A percentile compares a stretch with the other conserved stretches of the same genome.
Evolutionary conservation across 495 filamentous ascomycete genomes (phyloP).

Genomic region (Penicillium goetzii): DNA sequence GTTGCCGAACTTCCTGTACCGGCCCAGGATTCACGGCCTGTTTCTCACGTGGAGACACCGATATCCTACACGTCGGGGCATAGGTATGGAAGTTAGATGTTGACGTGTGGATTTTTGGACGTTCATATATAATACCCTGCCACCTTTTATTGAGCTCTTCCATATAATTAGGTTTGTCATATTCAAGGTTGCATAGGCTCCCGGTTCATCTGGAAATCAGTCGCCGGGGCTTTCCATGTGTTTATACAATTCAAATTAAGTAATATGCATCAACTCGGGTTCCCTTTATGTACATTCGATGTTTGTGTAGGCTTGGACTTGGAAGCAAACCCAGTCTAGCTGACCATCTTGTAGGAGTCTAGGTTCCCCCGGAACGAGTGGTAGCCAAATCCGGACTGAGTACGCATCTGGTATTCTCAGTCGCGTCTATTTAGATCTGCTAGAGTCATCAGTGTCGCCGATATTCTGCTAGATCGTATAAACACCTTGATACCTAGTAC

Average conservation of each 20-base stretch:
- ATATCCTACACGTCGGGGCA: background rate
- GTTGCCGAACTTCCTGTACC: conserved; percentile 17
- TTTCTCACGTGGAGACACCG: background rate
- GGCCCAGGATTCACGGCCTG: background rate
- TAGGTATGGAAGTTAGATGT: background rate
- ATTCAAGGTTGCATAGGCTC: background rate
- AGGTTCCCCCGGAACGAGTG: no score
- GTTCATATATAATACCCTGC: conserved; percentile 1
- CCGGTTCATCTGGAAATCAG: background rate
- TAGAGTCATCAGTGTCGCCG: no score
- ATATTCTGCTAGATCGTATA: no score
- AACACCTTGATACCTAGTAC: no score
- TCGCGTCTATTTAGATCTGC: no score
- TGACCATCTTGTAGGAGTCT: no score
- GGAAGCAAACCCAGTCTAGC: no score
- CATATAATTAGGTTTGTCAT: background rate
- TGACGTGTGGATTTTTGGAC: background rate
- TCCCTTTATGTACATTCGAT: no score
- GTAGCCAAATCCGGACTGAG: no score
- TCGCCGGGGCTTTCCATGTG: background rate
- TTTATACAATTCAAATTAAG: background rate
- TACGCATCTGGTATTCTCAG: no score
- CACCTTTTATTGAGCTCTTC: background rate
- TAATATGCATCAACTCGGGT: no score
- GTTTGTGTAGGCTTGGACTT: no score